Evolutionary conservation across 441 rosid species (phyloP).

Genomic region (Erodium moschatum): DNA sequence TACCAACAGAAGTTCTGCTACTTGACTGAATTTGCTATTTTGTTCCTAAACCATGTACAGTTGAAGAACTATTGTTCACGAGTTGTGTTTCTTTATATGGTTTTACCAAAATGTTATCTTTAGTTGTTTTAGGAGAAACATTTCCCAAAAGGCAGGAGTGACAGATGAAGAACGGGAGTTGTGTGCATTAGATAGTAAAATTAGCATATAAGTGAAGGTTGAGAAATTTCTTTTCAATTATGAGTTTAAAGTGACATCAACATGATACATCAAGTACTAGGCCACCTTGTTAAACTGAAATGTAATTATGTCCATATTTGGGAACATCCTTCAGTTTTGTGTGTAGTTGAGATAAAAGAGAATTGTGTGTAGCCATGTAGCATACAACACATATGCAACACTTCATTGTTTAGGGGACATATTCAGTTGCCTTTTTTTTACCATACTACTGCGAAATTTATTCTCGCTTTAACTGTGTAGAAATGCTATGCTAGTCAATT

Average conservation of each 20-base stretch:
- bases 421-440: background rate
- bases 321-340: background rate
- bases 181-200: background rate
- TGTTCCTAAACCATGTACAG: background rate
- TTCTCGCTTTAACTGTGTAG: background rate
- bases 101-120: background rate
- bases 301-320: background rate
- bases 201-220: background rate
- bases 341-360: background rate
- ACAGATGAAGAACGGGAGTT: slow-evolving; percentile 2
- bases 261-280: background rate
- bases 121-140: background rate
- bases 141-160: background rate
- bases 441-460: background rate
- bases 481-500: background rate
- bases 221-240: background rate
- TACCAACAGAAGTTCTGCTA: background rate
- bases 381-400: background rate
- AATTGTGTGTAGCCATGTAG: background rate
- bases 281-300: background rate
- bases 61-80: background rate
- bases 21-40: background rate
- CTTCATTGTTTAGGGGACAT: background rate
- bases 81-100: background rate
- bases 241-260: background rate